Base-by-base conservation (phyloP, 148 eudicot genomes). In the Polygonum maritimum region DNA sequence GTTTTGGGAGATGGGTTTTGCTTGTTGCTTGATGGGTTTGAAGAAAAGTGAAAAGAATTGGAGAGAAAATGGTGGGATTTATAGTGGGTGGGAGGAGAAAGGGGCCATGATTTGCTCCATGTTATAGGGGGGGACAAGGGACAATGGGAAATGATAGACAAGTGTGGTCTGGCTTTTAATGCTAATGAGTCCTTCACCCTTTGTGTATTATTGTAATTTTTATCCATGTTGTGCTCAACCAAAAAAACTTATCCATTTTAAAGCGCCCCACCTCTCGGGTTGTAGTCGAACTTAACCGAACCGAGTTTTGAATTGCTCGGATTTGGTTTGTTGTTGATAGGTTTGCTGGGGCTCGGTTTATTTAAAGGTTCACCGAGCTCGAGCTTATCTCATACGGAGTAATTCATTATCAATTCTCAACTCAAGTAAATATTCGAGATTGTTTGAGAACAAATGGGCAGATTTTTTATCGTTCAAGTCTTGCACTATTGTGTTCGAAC, bases 41-140 rank as follows among this genome's bases (percentile, higher is more conserved):
- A 4, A 49, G 18, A 13, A 49, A 48, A 49, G 16, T 62, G 69
- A 62, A 41, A n/a, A 76, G 7, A 22, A 9, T 60, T 15, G 76
- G 55, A 18, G 69, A 44, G 51, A 48, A 35, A 11, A 58, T 74
- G 69, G 26, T 44, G 49, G 71, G 73, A 69, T 65, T 82, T 84
- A 80, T 82, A 82, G 38, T 62, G 51, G 52, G 84, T 33, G 55
- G 13, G 16, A 14, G 5, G 55, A 15, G 55, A 19, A 19, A 54
- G 73, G 83, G 71, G 83, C 85, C 88, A 85, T 80, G 82, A 87
- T 74, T 85, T 80, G 62, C 84, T 87, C 85, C 90, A 87, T 83
- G 87, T 85, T 87, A 74, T 63, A 84, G 82, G 88, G 90, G 88
- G 55, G 55, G 44, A 78, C 89, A 85, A 57, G 57, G 74, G 82